phyloP scores from a whole-genome alignment of 345 rosid species.

The Euphorbia pulcherrima region DNA sequence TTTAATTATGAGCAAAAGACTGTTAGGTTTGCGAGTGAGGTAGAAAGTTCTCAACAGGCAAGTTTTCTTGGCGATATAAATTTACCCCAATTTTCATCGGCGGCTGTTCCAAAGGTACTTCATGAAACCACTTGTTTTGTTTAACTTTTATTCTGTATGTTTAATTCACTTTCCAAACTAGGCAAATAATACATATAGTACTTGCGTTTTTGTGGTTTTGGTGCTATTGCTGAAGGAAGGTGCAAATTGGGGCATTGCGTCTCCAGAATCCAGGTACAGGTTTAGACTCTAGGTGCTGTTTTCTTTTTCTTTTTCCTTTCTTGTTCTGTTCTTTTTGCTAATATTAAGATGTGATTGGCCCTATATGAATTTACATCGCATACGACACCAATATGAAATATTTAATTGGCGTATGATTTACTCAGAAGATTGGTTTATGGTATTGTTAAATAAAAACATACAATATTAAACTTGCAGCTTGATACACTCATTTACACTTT shows the following conservation, averaged over 20 bases:
- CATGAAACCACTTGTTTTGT: background rate
- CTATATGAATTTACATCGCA: background rate
- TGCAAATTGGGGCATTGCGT: constrained; percentile 17
- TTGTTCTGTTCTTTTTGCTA: background rate
- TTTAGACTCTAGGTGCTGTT: background rate
- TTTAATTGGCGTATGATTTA: background rate
- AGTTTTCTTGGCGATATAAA: constrained; percentile 23
- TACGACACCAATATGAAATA: background rate
- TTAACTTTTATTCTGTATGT: background rate
- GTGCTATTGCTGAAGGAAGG: constrained; percentile 28
- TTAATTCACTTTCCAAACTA: background rate
- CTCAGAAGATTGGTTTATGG: background rate
- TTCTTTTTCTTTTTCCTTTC: background rate
- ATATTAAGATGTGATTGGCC: background rate
- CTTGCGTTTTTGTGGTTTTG: constrained; percentile 1
- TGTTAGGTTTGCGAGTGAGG: constrained; percentile 49
- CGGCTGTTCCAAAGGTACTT: constrained; percentile 61
- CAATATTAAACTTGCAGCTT: background rate
- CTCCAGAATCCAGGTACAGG: constrained; percentile 40
- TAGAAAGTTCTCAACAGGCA: constrained; percentile 17
- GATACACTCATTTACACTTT: background rate
- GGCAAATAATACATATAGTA: background rate
- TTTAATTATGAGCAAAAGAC: constrained; percentile 45
- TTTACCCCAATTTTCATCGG: constrained; percentile 83
- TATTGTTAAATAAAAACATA: background rate